Conservation (phyloP, 164 flowering plant genomes). For the Euptelea pleiosperma region DNA sequence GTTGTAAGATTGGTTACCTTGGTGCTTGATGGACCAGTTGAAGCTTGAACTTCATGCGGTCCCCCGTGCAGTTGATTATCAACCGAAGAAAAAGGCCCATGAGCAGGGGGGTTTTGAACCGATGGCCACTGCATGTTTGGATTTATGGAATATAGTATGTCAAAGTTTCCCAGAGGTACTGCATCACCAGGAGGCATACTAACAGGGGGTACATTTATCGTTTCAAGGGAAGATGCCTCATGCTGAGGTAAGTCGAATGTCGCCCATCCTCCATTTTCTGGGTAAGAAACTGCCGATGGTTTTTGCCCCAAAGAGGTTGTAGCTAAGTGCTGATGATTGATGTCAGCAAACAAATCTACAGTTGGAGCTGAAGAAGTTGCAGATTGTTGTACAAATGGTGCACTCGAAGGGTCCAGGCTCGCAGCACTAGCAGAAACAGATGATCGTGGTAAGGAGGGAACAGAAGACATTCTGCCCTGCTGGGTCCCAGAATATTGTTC, state of each 20-base stretch:
- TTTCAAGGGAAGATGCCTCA: conserved; percentile 19
- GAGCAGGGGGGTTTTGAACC: conserved; percentile 25
- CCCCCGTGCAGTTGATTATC: conserved; percentile 41
- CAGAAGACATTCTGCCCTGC: conserved; percentile 23
- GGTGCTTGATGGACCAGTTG: conserved; percentile 20
- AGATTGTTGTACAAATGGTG: conserved; percentile 28
- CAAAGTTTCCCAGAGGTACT: conserved; percentile 23
- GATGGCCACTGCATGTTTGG: conserved; percentile 39
- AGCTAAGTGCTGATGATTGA: conserved; percentile 28
- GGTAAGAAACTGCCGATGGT: conserved; percentile 24
- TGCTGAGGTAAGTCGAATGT: conserved; percentile 74
- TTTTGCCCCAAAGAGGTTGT: conserved; percentile 25
- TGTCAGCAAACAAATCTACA: conserved; percentile 41
- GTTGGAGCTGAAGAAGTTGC: conserved; percentile 25
- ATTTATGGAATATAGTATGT: conserved; percentile 27
- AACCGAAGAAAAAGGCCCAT: conserved; percentile 24
- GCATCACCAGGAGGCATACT: conserved; percentile 23
- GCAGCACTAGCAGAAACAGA: conserved; percentile 29
- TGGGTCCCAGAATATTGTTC: conserved; percentile 31
- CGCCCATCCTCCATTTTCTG: conserved; percentile 88
- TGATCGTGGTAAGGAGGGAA: conserved; percentile 26
- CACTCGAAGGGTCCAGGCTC: conserved; percentile 38
- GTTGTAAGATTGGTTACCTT: conserved; percentile 35
- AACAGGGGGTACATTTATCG: conserved; percentile 19
- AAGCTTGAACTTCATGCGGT: conserved; percentile 27